A percentile compares a stretch with the other conserved stretches of the same genome.
Evolutionary conservation across 2,329 filamentous ascomycete genomes (phyloP).

Genomic region (Tolypocladium cylindrosporum): DNA sequence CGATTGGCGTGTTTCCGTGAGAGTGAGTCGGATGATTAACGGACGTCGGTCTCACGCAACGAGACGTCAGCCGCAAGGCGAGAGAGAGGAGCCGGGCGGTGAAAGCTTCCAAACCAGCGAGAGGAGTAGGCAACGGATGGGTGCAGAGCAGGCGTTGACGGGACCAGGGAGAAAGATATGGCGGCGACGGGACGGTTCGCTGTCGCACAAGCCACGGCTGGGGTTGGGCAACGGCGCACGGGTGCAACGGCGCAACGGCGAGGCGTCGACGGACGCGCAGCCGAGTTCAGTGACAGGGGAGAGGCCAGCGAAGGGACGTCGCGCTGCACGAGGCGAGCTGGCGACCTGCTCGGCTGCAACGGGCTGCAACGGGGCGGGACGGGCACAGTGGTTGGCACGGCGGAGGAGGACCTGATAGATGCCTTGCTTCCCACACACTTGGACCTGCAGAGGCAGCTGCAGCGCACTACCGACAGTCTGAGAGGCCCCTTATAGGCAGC

Average conservation of each 20-base stretch:
- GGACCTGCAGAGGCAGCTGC: background rate
- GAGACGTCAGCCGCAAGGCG: background rate
- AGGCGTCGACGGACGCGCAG: background rate
- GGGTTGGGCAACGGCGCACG: background rate
- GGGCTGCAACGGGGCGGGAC: background rate
- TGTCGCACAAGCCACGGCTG: background rate
- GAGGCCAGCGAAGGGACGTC: background rate
- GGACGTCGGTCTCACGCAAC: no score
- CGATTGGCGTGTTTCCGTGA: background rate
- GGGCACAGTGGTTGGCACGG: background rate
- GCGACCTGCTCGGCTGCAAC: background rate
- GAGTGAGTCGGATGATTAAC: no score
- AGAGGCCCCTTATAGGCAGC: background rate
- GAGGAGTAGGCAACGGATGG: background rate
- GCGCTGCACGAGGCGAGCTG: background rate
- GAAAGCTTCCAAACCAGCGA: background rate
- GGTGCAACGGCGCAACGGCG: background rate
- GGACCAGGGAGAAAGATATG: background rate
- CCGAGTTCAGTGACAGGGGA: slow-evolving; percentile 1
- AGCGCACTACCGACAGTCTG: background rate
- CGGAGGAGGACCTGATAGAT: background rate
- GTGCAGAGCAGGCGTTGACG: background rate
- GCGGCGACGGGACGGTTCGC: background rate
- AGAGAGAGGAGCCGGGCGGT: background rate
- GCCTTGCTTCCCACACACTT: background rate